Evolutionary conservation across 495 filamentous ascomycete species (phyloP).

Genomic region (Penicillium egyptiacum): DNA sequence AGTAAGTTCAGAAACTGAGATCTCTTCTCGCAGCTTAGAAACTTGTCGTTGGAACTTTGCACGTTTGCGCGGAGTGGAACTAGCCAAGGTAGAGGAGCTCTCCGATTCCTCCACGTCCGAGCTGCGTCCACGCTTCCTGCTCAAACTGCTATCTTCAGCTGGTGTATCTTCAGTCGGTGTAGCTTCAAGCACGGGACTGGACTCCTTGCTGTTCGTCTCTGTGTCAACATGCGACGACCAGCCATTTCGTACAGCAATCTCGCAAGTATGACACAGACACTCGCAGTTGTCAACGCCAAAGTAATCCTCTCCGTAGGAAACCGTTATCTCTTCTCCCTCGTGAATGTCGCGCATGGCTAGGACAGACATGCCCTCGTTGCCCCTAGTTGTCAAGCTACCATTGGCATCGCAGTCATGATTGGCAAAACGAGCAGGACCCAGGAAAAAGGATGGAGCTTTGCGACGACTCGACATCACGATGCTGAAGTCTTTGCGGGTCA

Average conservation of each 20-base stretch:
- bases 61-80: conserved; percentile 39
- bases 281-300: conserved; percentile 95
- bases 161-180: conserved; percentile 15
- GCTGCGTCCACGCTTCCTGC: conserved; percentile 47
- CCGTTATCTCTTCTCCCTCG: conserved; percentile 90
- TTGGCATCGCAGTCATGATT: conserved; percentile 98
- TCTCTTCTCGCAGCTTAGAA: conserved; percentile 45
- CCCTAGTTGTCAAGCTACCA: conserved; percentile 76
- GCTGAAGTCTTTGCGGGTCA: conserved; percentile 86
- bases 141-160: conserved; percentile 15
- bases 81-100: conserved; percentile 20
- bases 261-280: conserved; percentile 88
- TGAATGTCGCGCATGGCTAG: conserved; percentile 76
- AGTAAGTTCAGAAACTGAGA: conserved; percentile 35
- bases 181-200: conserved; percentile 38
- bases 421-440: conserved; percentile 92
- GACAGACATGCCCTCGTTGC: conserved; percentile 84
- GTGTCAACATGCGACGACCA: conserved; percentile 61
- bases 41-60: conserved; percentile 39
- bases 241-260: conserved; percentile 71
- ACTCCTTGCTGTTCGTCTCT: conserved; percentile 34
- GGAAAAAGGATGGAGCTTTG: conserved; percentile 82
- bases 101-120: conserved; percentile 38
- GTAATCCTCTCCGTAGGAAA: conserved; percentile 92
- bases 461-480: conserved; percentile 91